phyloP scores from a whole-genome alignment of 176 grass and related monocot genomes.

The Phoenix roebelenii region DNA sequence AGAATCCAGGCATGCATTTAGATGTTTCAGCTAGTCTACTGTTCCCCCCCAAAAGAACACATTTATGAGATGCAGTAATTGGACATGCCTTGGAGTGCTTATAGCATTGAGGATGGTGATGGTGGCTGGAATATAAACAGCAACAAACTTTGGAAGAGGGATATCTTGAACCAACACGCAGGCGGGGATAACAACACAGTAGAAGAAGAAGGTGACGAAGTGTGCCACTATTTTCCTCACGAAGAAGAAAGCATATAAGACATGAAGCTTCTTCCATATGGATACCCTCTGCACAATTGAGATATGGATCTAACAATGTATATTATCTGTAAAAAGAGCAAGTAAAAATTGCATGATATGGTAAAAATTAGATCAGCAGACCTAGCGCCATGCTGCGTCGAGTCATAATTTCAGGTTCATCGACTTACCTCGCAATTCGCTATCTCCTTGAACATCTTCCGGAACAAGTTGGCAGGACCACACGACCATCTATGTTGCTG shows the following conservation, averaged over 20 bases:
- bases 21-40: no score
- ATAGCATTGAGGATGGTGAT: slow-evolving; percentile 75
- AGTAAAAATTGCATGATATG: background rate
- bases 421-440: slow-evolving; percentile 20
- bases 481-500: slow-evolving; percentile 85
- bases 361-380: slow-evolving; percentile 5
- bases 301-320: background rate
- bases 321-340: background rate
- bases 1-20: no score
- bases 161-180: slow-evolving; percentile 62
- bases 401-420: background rate
- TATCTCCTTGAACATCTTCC: slow-evolving; percentile 73
- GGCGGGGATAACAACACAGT: slow-evolving; percentile 66
- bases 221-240: slow-evolving; percentile 80
- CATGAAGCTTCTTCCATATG: slow-evolving; percentile 71
- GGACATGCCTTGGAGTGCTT: slow-evolving; percentile 48
- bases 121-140: slow-evolving; percentile 55
- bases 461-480: slow-evolving; percentile 63
- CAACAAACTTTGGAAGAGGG: slow-evolving; percentile 55
- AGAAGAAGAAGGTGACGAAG: slow-evolving; percentile 81
- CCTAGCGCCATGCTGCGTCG: background rate
- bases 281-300: slow-evolving; percentile 37
- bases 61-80: background rate
- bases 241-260: slow-evolving; percentile 79
- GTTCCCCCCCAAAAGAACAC: no score